Conservation (phyloP, 1,284 basidiomycete genomes). For the Austroboletus niveus region DNA sequence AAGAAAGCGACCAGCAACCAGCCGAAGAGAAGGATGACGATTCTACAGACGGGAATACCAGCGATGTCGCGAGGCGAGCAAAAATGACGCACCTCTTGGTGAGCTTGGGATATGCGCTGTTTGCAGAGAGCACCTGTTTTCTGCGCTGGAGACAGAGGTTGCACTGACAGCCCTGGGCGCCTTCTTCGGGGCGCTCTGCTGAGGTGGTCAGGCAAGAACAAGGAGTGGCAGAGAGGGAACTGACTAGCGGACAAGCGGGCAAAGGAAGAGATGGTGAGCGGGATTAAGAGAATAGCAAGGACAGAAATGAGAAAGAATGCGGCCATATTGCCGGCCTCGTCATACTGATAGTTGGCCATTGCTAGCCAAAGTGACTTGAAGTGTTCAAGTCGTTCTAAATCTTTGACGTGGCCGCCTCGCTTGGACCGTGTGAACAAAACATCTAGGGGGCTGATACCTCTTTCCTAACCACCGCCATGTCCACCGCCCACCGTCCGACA, state of each 20-base stretch:
- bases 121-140: constrained; percentile 43
- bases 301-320: constrained; percentile 88
- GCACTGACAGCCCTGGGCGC: constrained; percentile 60
- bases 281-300: constrained; percentile 77
- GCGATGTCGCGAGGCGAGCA: neutral
- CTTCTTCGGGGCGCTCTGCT: constrained; percentile 31
- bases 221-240: neutral
- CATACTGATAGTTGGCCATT: constrained; percentile 84
- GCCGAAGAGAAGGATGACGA: constrained; percentile 62
- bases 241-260: constrained; percentile 40
- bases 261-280: constrained; percentile 61
- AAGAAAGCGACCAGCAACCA: constrained; percentile 78
- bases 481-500: constrained; percentile 86
- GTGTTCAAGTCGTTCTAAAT: neutral
- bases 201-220: neutral
- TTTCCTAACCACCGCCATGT: constrained; percentile 41
- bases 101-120: constrained; percentile 42
- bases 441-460: neutral
- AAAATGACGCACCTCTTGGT: constrained; percentile 42
- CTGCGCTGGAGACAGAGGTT: constrained; percentile 61
- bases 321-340: constrained; percentile 87
- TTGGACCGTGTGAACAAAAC: constrained; percentile 1
- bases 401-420: neutral
- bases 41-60: constrained; percentile 34
- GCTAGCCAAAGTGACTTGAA: neutral